Percentiles rank a stretch among this genome's conserved stretches.
These are phyloP conservation scores for Manihot esculenta DNA, from an alignment of 441 rosid genomes.

Conservation along the genomic window DNA sequence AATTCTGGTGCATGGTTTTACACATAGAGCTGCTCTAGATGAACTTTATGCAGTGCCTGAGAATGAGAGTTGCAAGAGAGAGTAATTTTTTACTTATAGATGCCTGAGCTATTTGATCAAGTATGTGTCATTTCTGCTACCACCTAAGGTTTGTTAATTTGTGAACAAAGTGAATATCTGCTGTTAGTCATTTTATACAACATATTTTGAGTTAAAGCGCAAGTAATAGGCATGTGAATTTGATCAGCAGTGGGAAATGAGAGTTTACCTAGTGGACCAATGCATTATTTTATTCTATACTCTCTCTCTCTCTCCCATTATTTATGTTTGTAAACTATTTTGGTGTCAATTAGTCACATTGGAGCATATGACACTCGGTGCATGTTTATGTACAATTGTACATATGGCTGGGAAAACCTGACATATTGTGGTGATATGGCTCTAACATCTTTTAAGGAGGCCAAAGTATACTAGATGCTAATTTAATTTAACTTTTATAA, in stretches of 20 bases:
- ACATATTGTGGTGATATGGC: not conserved
- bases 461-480: not conserved
- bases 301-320: not conserved
- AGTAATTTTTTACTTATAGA: not conserved
- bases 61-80: too few relatives aligned
- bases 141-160: not conserved
- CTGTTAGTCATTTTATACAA: too few relatives aligned
- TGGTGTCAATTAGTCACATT: not conserved
- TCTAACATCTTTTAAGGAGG: not conserved
- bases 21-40: not conserved
- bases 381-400: not conserved
- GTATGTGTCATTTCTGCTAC: not conserved
- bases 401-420: not conserved
- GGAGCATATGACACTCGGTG: not conserved
- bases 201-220: not conserved
- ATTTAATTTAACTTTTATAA: not conserved
- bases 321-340: not conserved
- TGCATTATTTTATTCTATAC: not conserved
- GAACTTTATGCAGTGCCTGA: not conserved
- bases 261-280: not conserved
- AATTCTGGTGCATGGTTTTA: not conserved
- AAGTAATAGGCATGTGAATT: not conserved
- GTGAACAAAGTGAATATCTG: too few relatives aligned
- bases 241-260: not conserved
- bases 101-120: not conserved